These are phyloP conservation scores for Adansonia gregorii DNA, from an alignment of 441 rosid genomes.

Conservation along the genomic window DNA sequence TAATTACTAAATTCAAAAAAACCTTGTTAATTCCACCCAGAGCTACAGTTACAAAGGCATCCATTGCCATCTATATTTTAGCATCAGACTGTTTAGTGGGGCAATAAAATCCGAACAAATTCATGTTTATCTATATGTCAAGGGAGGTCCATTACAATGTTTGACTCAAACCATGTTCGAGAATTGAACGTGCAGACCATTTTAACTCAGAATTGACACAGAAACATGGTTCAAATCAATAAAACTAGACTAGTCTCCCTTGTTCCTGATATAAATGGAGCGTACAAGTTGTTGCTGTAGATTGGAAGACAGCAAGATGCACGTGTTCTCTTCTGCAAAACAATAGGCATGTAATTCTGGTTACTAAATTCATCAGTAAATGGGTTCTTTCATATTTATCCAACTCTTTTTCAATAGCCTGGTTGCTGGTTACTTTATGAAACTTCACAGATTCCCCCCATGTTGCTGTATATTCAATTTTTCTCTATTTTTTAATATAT, in stretches of 20 bases:
- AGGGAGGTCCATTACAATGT: conserved; percentile 19
- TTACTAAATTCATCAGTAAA: neutral
- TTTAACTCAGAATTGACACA: conserved; percentile 9
- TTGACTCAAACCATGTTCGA: conserved; percentile 11
- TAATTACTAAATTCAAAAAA: neutral
- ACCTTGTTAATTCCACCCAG: neutral
- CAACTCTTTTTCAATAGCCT: neutral
- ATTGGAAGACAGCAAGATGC: conserved; percentile 1
- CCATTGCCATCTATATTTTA: neutral
- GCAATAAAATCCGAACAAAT: neutral
- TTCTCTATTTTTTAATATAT: too few relatives aligned
- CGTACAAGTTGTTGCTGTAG: conserved; percentile 19
- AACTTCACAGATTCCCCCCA: neutral
- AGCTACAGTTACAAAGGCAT: neutral
- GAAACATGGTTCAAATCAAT: conserved; percentile 13
- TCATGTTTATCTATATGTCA: conserved; percentile 17
- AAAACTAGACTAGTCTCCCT: neutral
- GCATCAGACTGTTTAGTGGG: neutral
- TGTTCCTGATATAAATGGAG: conserved; percentile 17
- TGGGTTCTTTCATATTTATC: neutral
- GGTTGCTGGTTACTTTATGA: neutral
- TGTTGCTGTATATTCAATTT: too few relatives aligned
- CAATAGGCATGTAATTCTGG: neutral
- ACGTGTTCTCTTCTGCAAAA: conserved; percentile 11
- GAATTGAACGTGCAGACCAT: conserved; percentile 18